Conservation (phyloP, 768 basidiomycete genomes). For the Thelephora aurantiotincta region DNA sequence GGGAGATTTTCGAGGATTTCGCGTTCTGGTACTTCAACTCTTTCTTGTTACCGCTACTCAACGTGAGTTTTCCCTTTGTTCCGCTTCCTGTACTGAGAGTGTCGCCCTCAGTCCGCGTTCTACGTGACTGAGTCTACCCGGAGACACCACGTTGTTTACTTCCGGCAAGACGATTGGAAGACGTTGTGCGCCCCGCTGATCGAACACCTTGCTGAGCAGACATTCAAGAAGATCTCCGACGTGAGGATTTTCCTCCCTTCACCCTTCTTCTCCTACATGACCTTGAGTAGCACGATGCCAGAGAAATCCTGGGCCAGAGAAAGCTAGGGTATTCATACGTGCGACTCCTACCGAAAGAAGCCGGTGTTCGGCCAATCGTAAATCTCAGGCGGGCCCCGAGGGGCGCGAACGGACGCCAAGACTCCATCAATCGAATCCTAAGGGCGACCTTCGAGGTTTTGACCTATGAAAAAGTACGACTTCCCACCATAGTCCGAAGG, state of each 20-base stretch:
- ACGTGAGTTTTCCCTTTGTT: slow-evolving; percentile 31
- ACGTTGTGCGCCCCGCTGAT: slow-evolving; percentile 69
- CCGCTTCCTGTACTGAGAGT: neutral
- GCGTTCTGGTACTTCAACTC: slow-evolving; percentile 91
- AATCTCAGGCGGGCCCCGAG: slow-evolving; percentile 47
- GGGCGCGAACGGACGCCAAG: slow-evolving; percentile 15
- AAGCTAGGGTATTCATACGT: slow-evolving; percentile 76
- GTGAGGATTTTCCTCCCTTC: slow-evolving; percentile 23
- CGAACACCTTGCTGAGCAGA: slow-evolving; percentile 51
- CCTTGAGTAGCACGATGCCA: slow-evolving; percentile 40
- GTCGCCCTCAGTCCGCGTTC: slow-evolving; percentile 58
- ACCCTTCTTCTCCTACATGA: slow-evolving; percentile 1
- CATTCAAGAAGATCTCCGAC: slow-evolving; percentile 56
- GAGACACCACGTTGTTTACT: slow-evolving; percentile 75
- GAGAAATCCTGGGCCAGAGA: slow-evolving; percentile 54
- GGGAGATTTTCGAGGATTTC: slow-evolving; percentile 77
- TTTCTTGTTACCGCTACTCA: slow-evolving; percentile 66
- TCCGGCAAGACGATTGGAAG: slow-evolving; percentile 92
- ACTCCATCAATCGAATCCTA: slow-evolving; percentile 81
- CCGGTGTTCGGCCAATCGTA: slow-evolving; percentile 88
- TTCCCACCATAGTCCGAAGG: neutral
- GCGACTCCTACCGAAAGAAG: slow-evolving; percentile 86
- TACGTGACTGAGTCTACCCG: slow-evolving; percentile 89
- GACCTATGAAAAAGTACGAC: slow-evolving; percentile 67
- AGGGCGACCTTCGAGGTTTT: slow-evolving; percentile 78